A percentile compares a stretch with the other conserved stretches of the same genome.
Conservation (phyloP, 805 yeast species). For the Saturnispora quitensis region DNA sequence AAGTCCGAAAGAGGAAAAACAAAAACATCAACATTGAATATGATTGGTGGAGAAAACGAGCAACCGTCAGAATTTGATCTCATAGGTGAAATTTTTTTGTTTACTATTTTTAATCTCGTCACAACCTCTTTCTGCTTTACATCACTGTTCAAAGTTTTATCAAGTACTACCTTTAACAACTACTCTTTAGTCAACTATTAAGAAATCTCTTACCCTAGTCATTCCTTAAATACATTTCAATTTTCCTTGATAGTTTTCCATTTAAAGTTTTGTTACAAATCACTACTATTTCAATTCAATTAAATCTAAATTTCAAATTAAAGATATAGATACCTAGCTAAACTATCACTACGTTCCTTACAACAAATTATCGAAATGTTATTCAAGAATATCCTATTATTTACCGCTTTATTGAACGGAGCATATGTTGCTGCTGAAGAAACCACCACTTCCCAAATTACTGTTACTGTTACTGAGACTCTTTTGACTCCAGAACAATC, state of each 20-base stretch:
- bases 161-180: slow-evolving; percentile 1
- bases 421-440: slow-evolving; percentile 22
- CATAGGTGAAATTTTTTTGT: neutral
- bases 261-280: neutral
- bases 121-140: neutral
- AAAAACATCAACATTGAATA: neutral
- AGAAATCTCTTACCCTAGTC: slow-evolving; percentile 9
- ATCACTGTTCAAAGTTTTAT: slow-evolving; percentile 1
- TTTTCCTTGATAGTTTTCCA: slow-evolving; percentile 5
- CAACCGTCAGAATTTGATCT: neutral
- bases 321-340: slow-evolving; percentile 1
- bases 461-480: slow-evolving; percentile 40
- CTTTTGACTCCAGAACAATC: slow-evolving; percentile 39
- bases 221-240: slow-evolving; percentile 7
- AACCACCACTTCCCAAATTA: slow-evolving; percentile 34
- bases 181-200: slow-evolving; percentile 7
- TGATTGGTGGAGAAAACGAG: slow-evolving; percentile 2
- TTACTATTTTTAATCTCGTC: slow-evolving; percentile 2
- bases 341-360: neutral
- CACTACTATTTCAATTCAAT: neutral
- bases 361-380: slow-evolving; percentile 17
- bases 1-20: slow-evolving; percentile 1
- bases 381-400: slow-evolving; percentile 20
- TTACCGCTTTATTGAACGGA: slow-evolving; percentile 18
- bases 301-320: neutral